Evolutionary conservation across 352 stramenopile genomes (phyloP), one percentile per base, ranked within the genome.

Genomic region (Phytophthora fragariaefolia): DNA sequence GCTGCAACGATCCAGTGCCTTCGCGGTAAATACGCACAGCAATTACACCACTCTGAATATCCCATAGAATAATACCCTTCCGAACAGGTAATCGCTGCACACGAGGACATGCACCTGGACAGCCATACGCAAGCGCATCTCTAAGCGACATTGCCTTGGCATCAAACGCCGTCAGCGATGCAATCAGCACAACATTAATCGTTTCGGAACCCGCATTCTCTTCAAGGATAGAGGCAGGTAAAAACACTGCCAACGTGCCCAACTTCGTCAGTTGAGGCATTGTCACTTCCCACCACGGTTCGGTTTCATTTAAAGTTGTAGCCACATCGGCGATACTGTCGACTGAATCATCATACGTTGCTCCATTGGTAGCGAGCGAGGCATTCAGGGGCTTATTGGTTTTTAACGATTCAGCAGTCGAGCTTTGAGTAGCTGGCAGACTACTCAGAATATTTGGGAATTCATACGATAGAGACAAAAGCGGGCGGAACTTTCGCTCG

Each of bases 231-330:
- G 61, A 70, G 1, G 66, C 62, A 0, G 85, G 71, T 0, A 91
- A 6, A 48, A 91, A 87, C 13, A 91, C 61, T 0, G 72, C 83
- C 1, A 94, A 8, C 0, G 82, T 83, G 0, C 85, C 85, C 15
- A 92, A 18, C 3, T 76, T 77, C 6, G 26, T 74, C 24, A 89
- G 45, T 9, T 62, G 48, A 15, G 69, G 47, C 5, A 93, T 58
- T 0, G 67, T 74, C 1, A 71, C 77, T 57, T 93, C 73, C 82
- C 83, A 92, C 81, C 82, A 93, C 4, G 80, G 69, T 3, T 86
- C 62, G 0, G n/a, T 51, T 46, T 84, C 75, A 13, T 54, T 70
- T 18, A 57, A 18, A 7, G 78, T 89, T 1, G 57, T 67, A 7
- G 76, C 55, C 18, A 68, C 50, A 24, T 38, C 47, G 13, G 26